These are phyloP conservation scores for Suhomyces kilbournensis DNA, from an alignment of 805 yeast genomes.

Conservation along the genomic window DNA sequence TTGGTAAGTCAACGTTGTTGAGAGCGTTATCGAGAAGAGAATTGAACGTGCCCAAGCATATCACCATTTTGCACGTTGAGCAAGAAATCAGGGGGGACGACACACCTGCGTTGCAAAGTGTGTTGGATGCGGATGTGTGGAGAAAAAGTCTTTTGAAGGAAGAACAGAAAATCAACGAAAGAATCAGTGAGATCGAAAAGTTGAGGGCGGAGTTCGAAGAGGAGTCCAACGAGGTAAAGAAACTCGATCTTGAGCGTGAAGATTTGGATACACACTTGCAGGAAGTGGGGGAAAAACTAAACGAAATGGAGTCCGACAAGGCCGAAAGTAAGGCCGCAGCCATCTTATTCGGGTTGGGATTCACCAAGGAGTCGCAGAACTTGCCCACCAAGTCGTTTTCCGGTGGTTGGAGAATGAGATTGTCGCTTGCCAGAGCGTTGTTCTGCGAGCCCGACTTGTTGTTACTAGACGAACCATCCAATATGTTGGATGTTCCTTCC, in stretches of 20 bases:
- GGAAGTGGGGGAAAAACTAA: constrained; percentile 76
- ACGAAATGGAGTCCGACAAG: constrained; percentile 94
- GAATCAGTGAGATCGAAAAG: constrained; percentile 71
- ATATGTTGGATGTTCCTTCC: constrained; percentile 99
- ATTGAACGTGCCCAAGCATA: constrained; percentile 89
- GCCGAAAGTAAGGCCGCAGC: constrained; percentile 98
- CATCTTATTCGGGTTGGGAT: constrained; percentile 89
- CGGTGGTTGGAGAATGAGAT: constrained; percentile 99
- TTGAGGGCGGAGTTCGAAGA: constrained; percentile 67
- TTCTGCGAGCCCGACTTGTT: constrained; percentile 95
- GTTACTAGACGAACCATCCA: constrained; percentile 96
- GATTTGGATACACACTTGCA: constrained; percentile 77
- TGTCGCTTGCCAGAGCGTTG: constrained; percentile 95
- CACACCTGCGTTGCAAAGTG: constrained; percentile 85
- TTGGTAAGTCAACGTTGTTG: constrained; percentile 93
- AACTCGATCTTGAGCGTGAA: constrained; percentile 84
- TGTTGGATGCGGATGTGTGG: constrained; percentile 99
- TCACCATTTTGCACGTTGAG: constrained; percentile 93
- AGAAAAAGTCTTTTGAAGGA: constrained; percentile 82
- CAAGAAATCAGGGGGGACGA: constrained; percentile 97
- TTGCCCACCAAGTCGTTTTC: constrained; percentile 87
- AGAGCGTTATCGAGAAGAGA: constrained; percentile 93
- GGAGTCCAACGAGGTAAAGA: constrained; percentile 67
- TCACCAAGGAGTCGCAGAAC: constrained; percentile 80
- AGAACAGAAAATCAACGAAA: constrained; percentile 67